A percentile compares a stretch with the other conserved stretches of the same genome.
These are phyloP conservation scores for Pichia sp. DNA, from an alignment of 1,139 yeast genomes.

Conservation along the genomic window DNA sequence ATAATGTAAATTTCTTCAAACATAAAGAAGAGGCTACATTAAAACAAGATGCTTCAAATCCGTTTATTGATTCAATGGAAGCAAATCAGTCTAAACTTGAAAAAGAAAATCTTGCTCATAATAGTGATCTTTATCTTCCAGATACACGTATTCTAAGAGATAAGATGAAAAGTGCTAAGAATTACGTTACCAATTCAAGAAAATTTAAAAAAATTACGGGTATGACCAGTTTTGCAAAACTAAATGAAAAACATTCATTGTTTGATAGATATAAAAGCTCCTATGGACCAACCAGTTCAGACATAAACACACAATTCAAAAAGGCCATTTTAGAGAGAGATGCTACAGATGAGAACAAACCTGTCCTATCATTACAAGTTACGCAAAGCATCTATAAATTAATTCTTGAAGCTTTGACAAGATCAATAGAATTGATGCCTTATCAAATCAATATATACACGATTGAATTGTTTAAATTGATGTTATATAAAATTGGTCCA, in stretches of 20 bases:
- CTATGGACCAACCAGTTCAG: background rate
- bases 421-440: slow-evolving; percentile 71
- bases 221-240: slow-evolving; percentile 33
- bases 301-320: background rate
- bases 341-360: slow-evolving; percentile 1
- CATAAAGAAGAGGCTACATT: background rate
- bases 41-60: background rate
- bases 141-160: slow-evolving; percentile 16
- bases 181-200: slow-evolving; percentile 17
- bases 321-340: slow-evolving; percentile 3
- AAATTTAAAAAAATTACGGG: slow-evolving; percentile 23
- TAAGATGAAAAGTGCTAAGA: slow-evolving; percentile 16
- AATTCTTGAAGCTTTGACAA: slow-evolving; percentile 71
- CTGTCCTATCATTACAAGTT: slow-evolving; percentile 33
- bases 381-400: slow-evolving; percentile 65
- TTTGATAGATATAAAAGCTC: slow-evolving; percentile 23
- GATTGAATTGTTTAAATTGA: slow-evolving; percentile 57
- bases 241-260: slow-evolving; percentile 35
- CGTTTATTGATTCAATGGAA: background rate
- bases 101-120: background rate
- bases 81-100: background rate
- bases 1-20: background rate
- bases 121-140: slow-evolving; percentile 12
- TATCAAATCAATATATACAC: slow-evolving; percentile 57
- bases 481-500: slow-evolving; percentile 65